Conservation (phyloP, 805 yeast species). For the Candida coquimbonensis region DNA sequence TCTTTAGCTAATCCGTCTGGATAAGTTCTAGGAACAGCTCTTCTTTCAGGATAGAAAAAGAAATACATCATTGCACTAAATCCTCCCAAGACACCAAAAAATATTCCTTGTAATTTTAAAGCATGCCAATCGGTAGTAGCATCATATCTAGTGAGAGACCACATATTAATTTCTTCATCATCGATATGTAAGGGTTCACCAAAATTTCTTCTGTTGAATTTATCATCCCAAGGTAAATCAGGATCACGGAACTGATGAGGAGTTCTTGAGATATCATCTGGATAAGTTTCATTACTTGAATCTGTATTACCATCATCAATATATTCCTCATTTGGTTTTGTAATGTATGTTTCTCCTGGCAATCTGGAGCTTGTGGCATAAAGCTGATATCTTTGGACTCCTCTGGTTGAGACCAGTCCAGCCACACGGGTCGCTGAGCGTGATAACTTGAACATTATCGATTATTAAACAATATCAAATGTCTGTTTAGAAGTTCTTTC, state of each 20-base stretch:
- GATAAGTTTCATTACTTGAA: conserved; percentile 31
- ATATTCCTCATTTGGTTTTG: neutral
- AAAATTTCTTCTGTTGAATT: conserved; percentile 71
- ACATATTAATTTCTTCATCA: conserved; percentile 70
- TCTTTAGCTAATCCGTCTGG: conserved; percentile 75
- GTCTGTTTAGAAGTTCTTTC: too few species aligned
- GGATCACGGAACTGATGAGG: conserved; percentile 66
- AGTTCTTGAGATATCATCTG: conserved; percentile 41
- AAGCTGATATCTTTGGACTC: neutral
- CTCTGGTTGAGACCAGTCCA: neutral
- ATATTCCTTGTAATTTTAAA: conserved; percentile 45
- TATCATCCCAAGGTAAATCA: conserved; percentile 68
- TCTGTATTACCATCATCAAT: conserved; percentile 3
- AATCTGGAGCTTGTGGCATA: neutral
- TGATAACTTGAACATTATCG: neutral
- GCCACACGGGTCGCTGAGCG: neutral
- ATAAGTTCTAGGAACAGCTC: conserved; percentile 69
- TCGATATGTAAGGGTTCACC: conserved; percentile 66
- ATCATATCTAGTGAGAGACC: conserved; percentile 78
- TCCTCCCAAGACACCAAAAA: conserved; percentile 42
- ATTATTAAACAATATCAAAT: too few species aligned
- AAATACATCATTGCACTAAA: conserved; percentile 40
- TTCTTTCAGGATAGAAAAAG: conserved; percentile 54
- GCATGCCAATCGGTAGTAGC: conserved; percentile 56
- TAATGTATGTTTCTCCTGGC: neutral